Evolutionary conservation across 2,329 filamentous ascomycete species (phyloP).

Genomic region (Byssothecium circinans): DNA sequence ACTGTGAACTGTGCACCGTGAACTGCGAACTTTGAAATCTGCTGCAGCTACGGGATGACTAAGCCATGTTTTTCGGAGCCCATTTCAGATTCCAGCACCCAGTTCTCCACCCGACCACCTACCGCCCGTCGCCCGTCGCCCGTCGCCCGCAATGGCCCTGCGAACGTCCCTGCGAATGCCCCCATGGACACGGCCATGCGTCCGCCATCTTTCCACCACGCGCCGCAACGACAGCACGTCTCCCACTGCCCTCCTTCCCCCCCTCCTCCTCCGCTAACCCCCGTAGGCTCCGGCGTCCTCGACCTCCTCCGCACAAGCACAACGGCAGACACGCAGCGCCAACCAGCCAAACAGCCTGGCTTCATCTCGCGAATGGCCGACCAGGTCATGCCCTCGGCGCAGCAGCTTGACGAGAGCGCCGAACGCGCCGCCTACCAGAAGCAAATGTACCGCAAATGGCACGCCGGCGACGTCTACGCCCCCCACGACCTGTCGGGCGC

Average conservation of each 20-base stretch:
- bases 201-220: slow-evolving; percentile 30
- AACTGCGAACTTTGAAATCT: too few relatives aligned
- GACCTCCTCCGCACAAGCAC: slow-evolving; percentile 21
- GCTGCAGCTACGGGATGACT: too few relatives aligned
- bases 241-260: neutral
- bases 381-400: slow-evolving; percentile 16
- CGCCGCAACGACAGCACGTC: slow-evolving; percentile 22
- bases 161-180: slow-evolving; percentile 14
- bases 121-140: too few relatives aligned
- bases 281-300: slow-evolving; percentile 2
- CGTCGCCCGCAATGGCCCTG: too few relatives aligned
- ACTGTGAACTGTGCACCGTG: too few relatives aligned
- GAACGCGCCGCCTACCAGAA: slow-evolving; percentile 55
- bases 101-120: too few relatives aligned
- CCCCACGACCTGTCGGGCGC: slow-evolving; percentile 79
- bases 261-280: neutral
- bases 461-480: slow-evolving; percentile 80
- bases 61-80: neutral
- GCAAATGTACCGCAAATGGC: slow-evolving; percentile 72
- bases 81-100: too few relatives aligned
- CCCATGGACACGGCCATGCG: slow-evolving; percentile 13
- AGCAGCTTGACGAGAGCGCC: slow-evolving; percentile 28
- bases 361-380: slow-evolving; percentile 20
- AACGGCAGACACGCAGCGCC: slow-evolving; percentile 2
- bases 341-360: slow-evolving; percentile 1